A percentile compares a stretch with the other conserved stretches of the same genome.
phyloP scores from a whole-genome alignment of 441 rosid species.

The Corymbia citriodora region DNA sequence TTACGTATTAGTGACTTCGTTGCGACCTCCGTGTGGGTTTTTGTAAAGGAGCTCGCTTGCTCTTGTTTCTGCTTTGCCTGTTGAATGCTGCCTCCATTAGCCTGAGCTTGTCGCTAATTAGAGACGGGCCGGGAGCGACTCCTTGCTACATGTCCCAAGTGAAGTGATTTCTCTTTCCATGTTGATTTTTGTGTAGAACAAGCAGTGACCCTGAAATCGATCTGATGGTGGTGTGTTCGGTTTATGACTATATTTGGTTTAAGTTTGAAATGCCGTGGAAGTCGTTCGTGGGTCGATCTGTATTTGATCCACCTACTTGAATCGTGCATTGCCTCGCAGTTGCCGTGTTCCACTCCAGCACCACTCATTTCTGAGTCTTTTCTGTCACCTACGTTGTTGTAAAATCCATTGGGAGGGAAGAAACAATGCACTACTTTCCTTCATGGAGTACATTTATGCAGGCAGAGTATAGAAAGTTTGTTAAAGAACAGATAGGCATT shows the following conservation, averaged over 20 bases:
- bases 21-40: neutral
- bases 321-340: neutral
- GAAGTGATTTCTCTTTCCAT: neutral
- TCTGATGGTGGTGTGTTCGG: neutral
- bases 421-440: neutral
- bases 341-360: neutral
- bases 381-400: neutral
- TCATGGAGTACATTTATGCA: neutral
- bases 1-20: neutral
- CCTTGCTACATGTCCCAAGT: neutral
- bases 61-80: neutral
- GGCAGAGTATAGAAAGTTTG: neutral
- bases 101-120: neutral
- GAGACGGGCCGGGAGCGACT: neutral
- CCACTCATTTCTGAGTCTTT: neutral
- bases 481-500: neutral
- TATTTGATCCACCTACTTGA: neutral
- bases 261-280: neutral
- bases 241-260: neutral
- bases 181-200: neutral
- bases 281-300: neutral
- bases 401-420: neutral
- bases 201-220: neutral
- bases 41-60: neutral
- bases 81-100: neutral